A percentile compares a stretch with the other conserved stretches of the same genome.
These are phyloP conservation scores for Pascua guehoae DNA, from an alignment of 1,284 basidiomycete genomes.

Conservation along the genomic window DNA sequence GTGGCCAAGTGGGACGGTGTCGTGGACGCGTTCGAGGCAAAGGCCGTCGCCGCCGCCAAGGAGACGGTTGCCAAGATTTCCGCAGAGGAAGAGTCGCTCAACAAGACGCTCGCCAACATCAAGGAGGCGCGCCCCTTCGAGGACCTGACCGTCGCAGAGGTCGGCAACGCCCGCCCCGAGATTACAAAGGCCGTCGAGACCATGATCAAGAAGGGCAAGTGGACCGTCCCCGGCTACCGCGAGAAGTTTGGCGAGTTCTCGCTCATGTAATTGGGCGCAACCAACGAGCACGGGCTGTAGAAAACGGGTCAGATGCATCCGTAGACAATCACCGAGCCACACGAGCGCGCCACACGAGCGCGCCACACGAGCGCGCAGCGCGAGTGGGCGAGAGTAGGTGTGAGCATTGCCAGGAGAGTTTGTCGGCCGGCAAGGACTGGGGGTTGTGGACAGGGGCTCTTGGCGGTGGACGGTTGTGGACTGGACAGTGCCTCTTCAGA, in stretches of 20 bases:
- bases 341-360: no score
- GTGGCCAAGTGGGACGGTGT: slow-evolving; percentile 86
- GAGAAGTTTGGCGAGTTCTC: slow-evolving; percentile 92
- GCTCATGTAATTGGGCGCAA: slow-evolving; percentile 60
- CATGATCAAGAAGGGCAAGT: slow-evolving; percentile 99
- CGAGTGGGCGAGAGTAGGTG: no score
- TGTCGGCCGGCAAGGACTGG: no score
- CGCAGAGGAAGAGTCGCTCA: slow-evolving; percentile 85
- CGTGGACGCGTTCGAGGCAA: slow-evolving; percentile 94
- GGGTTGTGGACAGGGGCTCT: no score
- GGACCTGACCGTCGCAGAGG: slow-evolving; percentile 89
- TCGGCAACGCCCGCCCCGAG: slow-evolving; percentile 88
- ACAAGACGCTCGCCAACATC: slow-evolving; percentile 93
- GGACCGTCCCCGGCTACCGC: slow-evolving; percentile 80
- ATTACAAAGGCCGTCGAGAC: slow-evolving; percentile 85
- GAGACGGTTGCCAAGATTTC: slow-evolving; percentile 90
- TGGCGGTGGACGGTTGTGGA: no score
- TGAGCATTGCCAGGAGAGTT: no score
- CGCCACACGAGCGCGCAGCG: no score
- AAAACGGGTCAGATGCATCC: slow-evolving; percentile 7
- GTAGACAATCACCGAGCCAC: not conserved
- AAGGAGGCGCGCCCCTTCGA: slow-evolving; percentile 97
- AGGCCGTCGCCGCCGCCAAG: slow-evolving; percentile 90
- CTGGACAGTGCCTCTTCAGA: no score
- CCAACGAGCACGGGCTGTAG: not conserved